Base-by-base conservation (phyloP, 257 asterid genomes). In the Gentiana straminea region DNA sequence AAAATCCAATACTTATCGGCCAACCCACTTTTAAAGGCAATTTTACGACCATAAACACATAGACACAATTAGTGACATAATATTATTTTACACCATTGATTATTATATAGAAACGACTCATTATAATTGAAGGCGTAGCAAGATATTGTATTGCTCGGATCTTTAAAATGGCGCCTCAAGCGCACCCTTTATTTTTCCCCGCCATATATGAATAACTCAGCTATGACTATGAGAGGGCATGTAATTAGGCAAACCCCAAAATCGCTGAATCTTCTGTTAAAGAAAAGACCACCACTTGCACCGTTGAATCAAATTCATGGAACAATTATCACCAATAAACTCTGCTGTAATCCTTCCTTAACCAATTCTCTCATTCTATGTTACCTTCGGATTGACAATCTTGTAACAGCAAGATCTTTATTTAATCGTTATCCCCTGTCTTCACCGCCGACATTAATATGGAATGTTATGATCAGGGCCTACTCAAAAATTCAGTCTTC, bases 261-360 rank as follows among this genome's bases (percentile, higher is more conserved):
- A 79, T 60, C 67, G 49, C 69, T 87, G 52, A 64, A 74, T 52
- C 68, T 53, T 8, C 76, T 81, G 35, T 73, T 88, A 35, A 68
- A 39, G 61, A 73, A 57, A 59, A 84, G 95, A 15, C 90, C 94
- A 33, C 70, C 70, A 2, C 55, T 75, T 51, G 61, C 83, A 37
- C 84, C 64, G 37, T 61, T 76, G 35, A 64, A 77, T 51, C 94
- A 85, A 68, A 86, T 89, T 44, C 95, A 89, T 73, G 89, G 87
- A 33, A 84, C 55, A 60, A 77, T 89, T 56, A 62, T 89, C 71
- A 54, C 66, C 0, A 69, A 46, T 5, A 52, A 79, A 0, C 66
- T 65, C 61, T 63, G 76, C n/a, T 58, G 74, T 2, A 60, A 66
- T 51, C 47, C 64, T 48, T 70, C 73, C 24, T 50, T 83, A 15